Conservation (phyloP, 108 stramenopile species). For the Cyclotella atomus region DNA sequence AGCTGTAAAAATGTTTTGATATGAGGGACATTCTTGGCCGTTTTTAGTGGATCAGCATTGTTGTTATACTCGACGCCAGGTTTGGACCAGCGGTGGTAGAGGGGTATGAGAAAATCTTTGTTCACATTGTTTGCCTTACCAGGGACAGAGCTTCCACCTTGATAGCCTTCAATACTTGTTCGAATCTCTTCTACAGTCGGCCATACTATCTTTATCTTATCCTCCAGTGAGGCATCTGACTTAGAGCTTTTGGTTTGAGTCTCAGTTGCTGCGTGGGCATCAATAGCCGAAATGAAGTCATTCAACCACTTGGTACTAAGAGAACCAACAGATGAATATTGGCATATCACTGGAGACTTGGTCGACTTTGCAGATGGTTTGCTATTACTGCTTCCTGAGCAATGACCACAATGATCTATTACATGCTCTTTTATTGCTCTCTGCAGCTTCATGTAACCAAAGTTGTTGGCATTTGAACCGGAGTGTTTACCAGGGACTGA, state of each 20-base stretch:
- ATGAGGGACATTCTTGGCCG: constrained; percentile 64
- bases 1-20: constrained; percentile 77
- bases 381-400: background rate
- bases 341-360: constrained; percentile 60
- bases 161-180: constrained; percentile 61
- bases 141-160: constrained; percentile 71
- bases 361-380: constrained; percentile 1
- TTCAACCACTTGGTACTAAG: constrained; percentile 61
- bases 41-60: constrained; percentile 41
- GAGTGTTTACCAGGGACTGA: constrained; percentile 74
- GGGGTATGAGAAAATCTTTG: constrained; percentile 59
- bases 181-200: constrained; percentile 74
- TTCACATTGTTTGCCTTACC: constrained; percentile 56
- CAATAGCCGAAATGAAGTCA: constrained; percentile 48
- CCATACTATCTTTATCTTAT: constrained; percentile 59
- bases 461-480: constrained; percentile 11
- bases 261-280: constrained; percentile 22
- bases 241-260: background rate
- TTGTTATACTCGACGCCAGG: background rate
- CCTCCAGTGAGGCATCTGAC: background rate
- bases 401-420: constrained; percentile 5
- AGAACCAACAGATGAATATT: constrained; percentile 78
- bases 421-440: constrained; percentile 45
- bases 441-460: constrained; percentile 60
- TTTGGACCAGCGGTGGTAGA: constrained; percentile 58